Conservation (phyloP, 345 rosid species). For the Hypericum perforatum region DNA sequence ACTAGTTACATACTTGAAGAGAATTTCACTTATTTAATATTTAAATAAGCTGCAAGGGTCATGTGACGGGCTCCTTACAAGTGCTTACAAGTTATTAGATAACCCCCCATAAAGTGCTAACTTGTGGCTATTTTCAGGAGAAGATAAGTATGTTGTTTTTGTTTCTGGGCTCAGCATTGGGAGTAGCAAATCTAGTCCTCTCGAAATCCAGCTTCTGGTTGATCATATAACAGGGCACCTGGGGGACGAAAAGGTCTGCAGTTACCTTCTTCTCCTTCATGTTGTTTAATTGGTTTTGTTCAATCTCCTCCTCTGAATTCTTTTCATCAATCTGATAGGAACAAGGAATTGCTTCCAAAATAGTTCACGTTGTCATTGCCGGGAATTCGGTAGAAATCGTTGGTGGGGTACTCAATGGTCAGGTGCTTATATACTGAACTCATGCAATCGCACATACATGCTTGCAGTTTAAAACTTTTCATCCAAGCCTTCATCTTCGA, state of each 20-base stretch:
- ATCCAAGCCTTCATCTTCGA: not conserved
- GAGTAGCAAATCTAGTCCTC: constrained; percentile 60
- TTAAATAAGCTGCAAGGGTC: no score
- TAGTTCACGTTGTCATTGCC: constrained; percentile 82
- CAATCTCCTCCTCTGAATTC: constrained; percentile 8
- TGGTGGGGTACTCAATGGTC: constrained; percentile 54
- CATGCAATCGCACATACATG: not conserved
- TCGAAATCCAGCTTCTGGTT: constrained; percentile 84
- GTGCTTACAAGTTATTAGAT: no score
- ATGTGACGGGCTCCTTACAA: no score
- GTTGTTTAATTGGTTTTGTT: constrained; percentile 8
- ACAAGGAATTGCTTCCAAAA: constrained; percentile 63
- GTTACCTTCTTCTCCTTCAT: constrained; percentile 8
- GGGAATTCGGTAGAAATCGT: constrained; percentile 91
- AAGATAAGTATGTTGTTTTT: constrained; percentile 73
- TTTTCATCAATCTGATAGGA: constrained; percentile 38
- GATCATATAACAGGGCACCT: constrained; percentile 93
- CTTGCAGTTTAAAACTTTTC: not conserved
- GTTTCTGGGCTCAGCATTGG: constrained; percentile 79
- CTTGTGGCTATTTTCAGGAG: constrained; percentile 39
- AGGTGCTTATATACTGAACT: constrained; percentile 27
- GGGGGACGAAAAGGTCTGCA: constrained; percentile 69
- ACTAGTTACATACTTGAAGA: no score
- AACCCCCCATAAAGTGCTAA: constrained; percentile 14
- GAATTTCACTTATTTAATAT: no score